Base-by-base conservation (phyloP, 106 monocot genomes). In the Acorus gramineus region DNA sequence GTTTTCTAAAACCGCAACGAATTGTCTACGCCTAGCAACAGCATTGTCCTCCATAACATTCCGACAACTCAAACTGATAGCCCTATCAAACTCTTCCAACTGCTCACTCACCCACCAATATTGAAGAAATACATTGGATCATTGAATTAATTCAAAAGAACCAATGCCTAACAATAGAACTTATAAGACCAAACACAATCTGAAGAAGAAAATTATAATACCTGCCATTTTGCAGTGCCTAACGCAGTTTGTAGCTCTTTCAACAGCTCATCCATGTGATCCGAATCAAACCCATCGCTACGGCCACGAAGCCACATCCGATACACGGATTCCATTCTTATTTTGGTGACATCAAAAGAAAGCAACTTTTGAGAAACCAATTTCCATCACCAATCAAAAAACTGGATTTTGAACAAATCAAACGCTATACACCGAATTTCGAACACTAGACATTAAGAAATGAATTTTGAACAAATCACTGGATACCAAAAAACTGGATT, bases 201-300 rank as follows among this genome's bases (percentile, higher is more conserved):
- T 42, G 4, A 58, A 44, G 7, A 50, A 11, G 7, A 2, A 52
- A 45, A 5, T 49, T 9, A 7, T 14, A 46, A 46, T 44, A 87
- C 93, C 93, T 93, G 93, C 93, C 93, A 93, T 42, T 93, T 93
- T 50, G 93, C 85, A 51, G 89, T 93, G 45, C 93, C 93, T 14
- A 93, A 58, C 69, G 85, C 71, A 52, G 68, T 78, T 14, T 77
- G 89, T 9, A 93, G 81, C 66, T 89, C 93, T 46, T 80, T 73
- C 3, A 56, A 43, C 66, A 93, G 62, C 43, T 85, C 85, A 58
- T 77, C 73, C 0, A 65, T 60, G 46, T 57, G 56, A 62, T 77
- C 81, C 0, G 69, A 61, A 43, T 65, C 48, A 56, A 66, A 57
- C 46, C 71, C 83, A 59, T 76, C 78, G 6, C n/a, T 57, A 28